Base-by-base conservation (phyloP, 805 yeast species). In the Wickerhamiella azyma region DNA sequence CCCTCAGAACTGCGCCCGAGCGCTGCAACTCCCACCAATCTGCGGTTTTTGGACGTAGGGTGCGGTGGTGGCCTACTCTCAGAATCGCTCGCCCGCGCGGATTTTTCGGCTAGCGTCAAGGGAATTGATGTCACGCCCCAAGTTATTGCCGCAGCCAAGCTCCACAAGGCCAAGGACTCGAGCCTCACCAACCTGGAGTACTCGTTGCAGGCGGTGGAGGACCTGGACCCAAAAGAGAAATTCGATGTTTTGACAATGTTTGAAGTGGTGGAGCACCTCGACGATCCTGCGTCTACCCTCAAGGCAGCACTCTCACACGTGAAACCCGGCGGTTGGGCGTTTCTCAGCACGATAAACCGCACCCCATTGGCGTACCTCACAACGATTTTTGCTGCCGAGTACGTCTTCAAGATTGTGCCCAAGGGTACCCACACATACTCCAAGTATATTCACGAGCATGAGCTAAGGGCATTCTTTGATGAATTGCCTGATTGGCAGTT, bases 21-120 rank as follows among this genome's bases (percentile, higher is more conserved):
- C n/a, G 28, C 13, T n/a, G 44, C 24, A 9, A 48, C 66, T 9
- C 50, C 51, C 19, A 81, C 79, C 48, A 64, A 70, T 39, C 66
- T 77, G 44, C 60, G 62, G 13, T 86, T 78, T 1, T 65, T 92
- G 47, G 99, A 92, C 59, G 77, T 92, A 45, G 99, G 99, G 1
- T 92, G 98, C 61, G 99, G 99, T 16, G 99, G 98, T n/a, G 99
- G 98, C 0, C 79, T 92, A 21, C 66, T 92, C 16, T 68, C 88
- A 5, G 99, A 92, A 59, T 79, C 89, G 0, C 62, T 92, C 58
- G 96, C 94, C 0, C 68, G 99, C 53, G 64, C 83, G 54, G 53
- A 60, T 10, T 72, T 73, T 48, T 75, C 85, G 3, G 59, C 68
- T 9, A 59, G 66, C 1, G 96, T 92, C 5, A 70, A 67, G 41